Base-by-base conservation (phyloP, 2,329 filamentous ascomycete species). In the Neopestalotiopsis sp. region DNA sequence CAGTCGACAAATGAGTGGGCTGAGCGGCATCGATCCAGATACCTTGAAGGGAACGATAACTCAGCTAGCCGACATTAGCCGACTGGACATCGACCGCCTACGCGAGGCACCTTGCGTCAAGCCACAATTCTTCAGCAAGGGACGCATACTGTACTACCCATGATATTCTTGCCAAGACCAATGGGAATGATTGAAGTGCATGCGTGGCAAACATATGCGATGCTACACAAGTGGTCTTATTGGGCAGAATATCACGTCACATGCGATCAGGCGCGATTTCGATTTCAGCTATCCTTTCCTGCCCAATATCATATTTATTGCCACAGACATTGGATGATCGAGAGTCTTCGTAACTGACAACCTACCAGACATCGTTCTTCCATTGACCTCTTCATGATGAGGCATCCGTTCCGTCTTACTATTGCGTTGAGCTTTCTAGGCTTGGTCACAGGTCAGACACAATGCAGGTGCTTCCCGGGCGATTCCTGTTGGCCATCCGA, bases 401-500 rank as follows among this genome's bases (percentile, higher is more conserved):
- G 4, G 17, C 45, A 24, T 3, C 14, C 9, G 6, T 6, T 53
- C 45, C 3, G 7, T 4, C n/a, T n/a, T 53, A 3, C 6, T 3
- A 2, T 53, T 9, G 3, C n/a, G 17, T 53, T 24, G 45, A 20
- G 45, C 45, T n/a, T 53, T 20, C 45, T 53, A 1, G 6, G 45
- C n/a, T n/a, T 2, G 45, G 45, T 53, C 6, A 5, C 6, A 5
- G 1, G 45, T 17, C 14, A 61, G 17, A 7, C n/a, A 53, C 9
- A 61, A 45, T 72, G 71, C 53, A 70, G 70, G 12, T 73, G 69
- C 75, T 81, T 83, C 59, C 85, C 85, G 0, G 81, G 80, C 6
- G 84, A 87, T 61, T 14, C 70, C 1, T 83, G 81, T 71, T 88
- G 86, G 86, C 85, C 85, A 1, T 75, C 76, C 1, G 20, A 67